Base-by-base conservation (phyloP, 495 filamentous ascomycete species). In the Parachaetomium inaequale region DNA sequence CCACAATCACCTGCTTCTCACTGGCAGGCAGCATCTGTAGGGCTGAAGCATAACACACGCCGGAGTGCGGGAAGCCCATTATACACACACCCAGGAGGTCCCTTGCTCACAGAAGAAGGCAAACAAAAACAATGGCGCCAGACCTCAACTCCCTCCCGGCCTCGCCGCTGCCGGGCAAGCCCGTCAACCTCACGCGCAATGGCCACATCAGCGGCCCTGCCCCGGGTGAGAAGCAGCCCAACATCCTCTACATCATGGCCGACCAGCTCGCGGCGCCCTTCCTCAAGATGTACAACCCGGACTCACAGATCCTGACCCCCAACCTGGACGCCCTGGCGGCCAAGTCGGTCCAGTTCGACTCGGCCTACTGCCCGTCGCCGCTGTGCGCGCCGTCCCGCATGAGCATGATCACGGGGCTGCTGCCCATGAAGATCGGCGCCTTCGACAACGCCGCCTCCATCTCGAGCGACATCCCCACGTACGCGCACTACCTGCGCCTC, bases 181-280 rank as follows among this genome's bases (percentile, higher is more conserved):
- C 58, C 23, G 55, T 58, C 54, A 61, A 64, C 34, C 42, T 26
- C 11, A 50, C 63, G 29, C 45, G 62, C 10, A 60, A 49, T 31
- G 54, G 63, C 32, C 36, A 15, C 42, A 2, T 28, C 64, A 69
- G 28, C 25, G 34, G n/a, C 1, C 14, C 15, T 38, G 6, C 34
- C 53, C 26, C 32, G 23, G 50, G 55, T 55, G 42, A 38, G 40
- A 72, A 76, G 67, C 66, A 63, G 58, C 71, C 68, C 51, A 76
- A 71, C 62, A 76, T 76, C 53, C 63, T 76, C 8, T 77, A 74
- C 66, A 75, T 96, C 74, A 93, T 96, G 89, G 91, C 91, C 47
- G 92, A 96, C 76, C 92, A 96, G 77, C 85, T 96, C 74, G 87
- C 92, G 23, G 91, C 92, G 28, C 91, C 91, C 14, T 79, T 89